A percentile compares a stretch with the other conserved stretches of the same genome.
These are phyloP conservation scores for Lupinus albus DNA, from an alignment of 306 rosid species.

Conservation along the genomic window DNA sequence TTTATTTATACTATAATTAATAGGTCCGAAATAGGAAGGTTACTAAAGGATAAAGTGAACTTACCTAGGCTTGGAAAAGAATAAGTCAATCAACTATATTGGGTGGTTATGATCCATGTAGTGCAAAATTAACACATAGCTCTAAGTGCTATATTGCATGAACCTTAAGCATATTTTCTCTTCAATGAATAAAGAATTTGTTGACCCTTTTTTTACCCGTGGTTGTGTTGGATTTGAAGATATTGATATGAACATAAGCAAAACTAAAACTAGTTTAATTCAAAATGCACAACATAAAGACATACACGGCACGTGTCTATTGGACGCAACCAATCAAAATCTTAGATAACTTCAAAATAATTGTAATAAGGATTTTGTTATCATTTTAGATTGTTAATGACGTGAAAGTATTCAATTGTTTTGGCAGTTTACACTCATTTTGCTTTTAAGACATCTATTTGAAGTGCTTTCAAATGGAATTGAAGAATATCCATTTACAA, in stretches of 20 bases:
- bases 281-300: background rate
- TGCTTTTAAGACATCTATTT: slow-evolving; percentile 80
- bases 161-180: background rate
- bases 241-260: slow-evolving; percentile 7
- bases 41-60: background rate
- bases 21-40: background rate
- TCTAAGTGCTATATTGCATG: no score
- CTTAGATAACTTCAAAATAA: no score
- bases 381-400: no score
- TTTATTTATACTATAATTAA: no score
- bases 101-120: no score
- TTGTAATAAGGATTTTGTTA: no score
- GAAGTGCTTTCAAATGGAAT: slow-evolving; percentile 58
- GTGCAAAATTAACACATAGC: background rate
- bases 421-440: slow-evolving; percentile 71
- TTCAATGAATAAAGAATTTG: background rate
- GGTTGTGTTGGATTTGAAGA: background rate
- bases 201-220: background rate
- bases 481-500: slow-evolving; percentile 83
- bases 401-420: background rate
- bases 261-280: background rate
- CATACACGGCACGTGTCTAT: no score
- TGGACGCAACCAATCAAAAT: no score
- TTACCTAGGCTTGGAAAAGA: background rate
- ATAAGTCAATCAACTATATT: slow-evolving; percentile 8